Base-by-base conservation (phyloP, 805 yeast species). In the Scheffersomyces spartinae region DNA sequence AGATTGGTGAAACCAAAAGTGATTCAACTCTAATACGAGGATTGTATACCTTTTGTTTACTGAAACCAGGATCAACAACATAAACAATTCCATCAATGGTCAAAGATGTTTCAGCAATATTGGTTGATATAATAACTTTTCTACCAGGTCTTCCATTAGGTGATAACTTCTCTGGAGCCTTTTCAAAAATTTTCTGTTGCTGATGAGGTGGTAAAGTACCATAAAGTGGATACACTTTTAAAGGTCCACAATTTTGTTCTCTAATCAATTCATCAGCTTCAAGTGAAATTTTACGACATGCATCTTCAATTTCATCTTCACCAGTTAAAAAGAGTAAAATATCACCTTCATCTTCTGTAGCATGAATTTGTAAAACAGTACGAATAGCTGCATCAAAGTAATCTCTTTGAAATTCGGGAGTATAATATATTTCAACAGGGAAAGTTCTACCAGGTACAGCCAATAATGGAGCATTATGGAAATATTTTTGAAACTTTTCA, bases 391-490 rank as follows among this genome's bases (percentile, higher is more conserved):
- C 83, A 47, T 88, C 96, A 39, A 88, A 57, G 47, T 88, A 88
- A 49, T 88, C 97, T 39, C 91, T 74, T 58, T 91, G 97, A 47
- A 76, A 85, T 51, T 91, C 97, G 11, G 96, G 95, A 0, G 98
- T 91, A 52, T 91, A 88, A 55, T 84, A 88, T 29, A 88, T 79
- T 52, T 91, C 98, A 24, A 88, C 98, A 0, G 97, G 97, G 47
- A 74, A 91, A 2, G 98, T 91, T 68, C 98, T 74, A 45, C 98
- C 98, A 2, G 97, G 96, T 24, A 88, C 97, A 0, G 96, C 94
- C 34, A 88, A 67, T 36, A 91, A 60, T 20, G 98, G 98, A 4
- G 97, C 96, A 44, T 78, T 74, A 47, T 76, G 71, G 61, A 91
- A 88, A 51, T 91, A 88, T 10, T 51, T 55, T 57, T 88, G 97